A percentile compares a stretch with the other conserved stretches of the same genome.
phyloP scores from a whole-genome alignment of 768 basidiomycete species.

The Podaxis rugospora region DNA sequence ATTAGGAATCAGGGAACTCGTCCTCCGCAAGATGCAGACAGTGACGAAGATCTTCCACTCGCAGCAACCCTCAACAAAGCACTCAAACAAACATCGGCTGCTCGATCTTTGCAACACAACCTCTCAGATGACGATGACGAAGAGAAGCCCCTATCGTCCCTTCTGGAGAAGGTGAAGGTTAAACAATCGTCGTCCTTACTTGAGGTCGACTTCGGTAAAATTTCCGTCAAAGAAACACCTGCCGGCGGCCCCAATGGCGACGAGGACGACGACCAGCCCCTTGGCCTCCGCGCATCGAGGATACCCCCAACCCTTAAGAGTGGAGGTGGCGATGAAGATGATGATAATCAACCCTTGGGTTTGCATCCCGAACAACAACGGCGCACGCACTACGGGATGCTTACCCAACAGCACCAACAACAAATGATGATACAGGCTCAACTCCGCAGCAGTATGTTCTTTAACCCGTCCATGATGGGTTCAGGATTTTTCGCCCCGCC shows the following conservation, averaged over 20 bases:
- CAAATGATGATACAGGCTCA: conserved; percentile 77
- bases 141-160: conserved; percentile 62
- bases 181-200: conserved; percentile 26
- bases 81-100: conserved; percentile 36
- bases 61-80: conserved; percentile 57
- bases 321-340: conserved; percentile 34
- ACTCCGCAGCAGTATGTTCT: conserved; percentile 71
- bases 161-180: conserved; percentile 45
- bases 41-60: conserved; percentile 80
- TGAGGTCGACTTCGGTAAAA: conserved; percentile 36
- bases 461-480: conserved; percentile 63
- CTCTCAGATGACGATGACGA: conserved; percentile 53
- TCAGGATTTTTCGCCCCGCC: conserved; percentile 65
- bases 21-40: conserved; percentile 41
- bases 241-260: conserved; percentile 26
- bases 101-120: conserved; percentile 15
- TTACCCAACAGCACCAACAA: conserved; percentile 51
- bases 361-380: conserved; percentile 79
- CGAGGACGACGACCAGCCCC: conserved; percentile 68
- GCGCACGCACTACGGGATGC: conserved; percentile 60
- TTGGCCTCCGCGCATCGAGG: conserved; percentile 64
- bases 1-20: conserved; percentile 15
- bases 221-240: conserved; percentile 7
- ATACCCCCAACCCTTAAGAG: conserved; percentile 20
- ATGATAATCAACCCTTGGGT: conserved; percentile 69